Percentiles rank a stretch among this genome's conserved stretches.
These are phyloP conservation scores for Hypoxylon rubiginosum DNA, from an alignment of 2,329 filamentous ascomycete species.

Conservation along the genomic window DNA sequence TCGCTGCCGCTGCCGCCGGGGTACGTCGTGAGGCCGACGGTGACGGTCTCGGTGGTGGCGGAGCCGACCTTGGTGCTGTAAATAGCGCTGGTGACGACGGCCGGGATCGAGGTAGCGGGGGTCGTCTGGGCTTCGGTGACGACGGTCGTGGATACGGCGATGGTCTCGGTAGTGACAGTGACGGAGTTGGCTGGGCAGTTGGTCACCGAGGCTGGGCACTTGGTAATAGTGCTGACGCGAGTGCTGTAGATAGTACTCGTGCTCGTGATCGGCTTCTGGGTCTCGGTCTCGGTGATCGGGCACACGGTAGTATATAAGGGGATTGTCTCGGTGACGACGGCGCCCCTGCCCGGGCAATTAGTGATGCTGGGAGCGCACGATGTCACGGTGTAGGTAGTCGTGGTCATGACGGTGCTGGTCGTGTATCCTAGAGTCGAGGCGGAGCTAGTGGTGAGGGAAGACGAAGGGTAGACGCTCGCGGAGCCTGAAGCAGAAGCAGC, in stretches of 20 bases:
- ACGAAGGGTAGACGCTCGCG: neutral
- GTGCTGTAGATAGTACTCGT: conserved; percentile 59
- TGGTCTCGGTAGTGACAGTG: conserved; percentile 45
- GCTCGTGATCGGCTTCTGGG: conserved; percentile 30
- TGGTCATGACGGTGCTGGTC: conserved; percentile 50
- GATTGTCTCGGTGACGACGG: conserved; percentile 58
- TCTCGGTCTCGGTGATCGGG: conserved; percentile 38
- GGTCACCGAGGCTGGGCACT: conserved; percentile 64
- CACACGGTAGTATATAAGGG: conserved; percentile 62
- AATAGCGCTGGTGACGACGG: conserved; percentile 1
- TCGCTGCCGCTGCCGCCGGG: conserved; percentile 9
- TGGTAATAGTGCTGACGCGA: conserved; percentile 67
- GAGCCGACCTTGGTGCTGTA: conserved; percentile 45
- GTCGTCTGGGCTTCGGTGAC: conserved; percentile 17
- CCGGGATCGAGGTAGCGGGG: neutral
- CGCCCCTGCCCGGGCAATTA: conserved; percentile 56
- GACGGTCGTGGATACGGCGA: conserved; percentile 55
- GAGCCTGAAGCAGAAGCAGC: neutral
- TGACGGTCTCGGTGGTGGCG: conserved; percentile 43
- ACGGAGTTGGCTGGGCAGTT: conserved; percentile 61
- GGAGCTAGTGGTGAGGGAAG: conserved; percentile 23
- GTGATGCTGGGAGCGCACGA: conserved; percentile 49
- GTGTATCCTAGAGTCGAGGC: conserved; percentile 34
- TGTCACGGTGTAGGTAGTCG: conserved; percentile 48
- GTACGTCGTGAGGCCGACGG: conserved; percentile 10